These are phyloP conservation scores for Sarcodon aspratus DNA, from an alignment of 768 basidiomycete genomes.

Conservation along the genomic window DNA sequence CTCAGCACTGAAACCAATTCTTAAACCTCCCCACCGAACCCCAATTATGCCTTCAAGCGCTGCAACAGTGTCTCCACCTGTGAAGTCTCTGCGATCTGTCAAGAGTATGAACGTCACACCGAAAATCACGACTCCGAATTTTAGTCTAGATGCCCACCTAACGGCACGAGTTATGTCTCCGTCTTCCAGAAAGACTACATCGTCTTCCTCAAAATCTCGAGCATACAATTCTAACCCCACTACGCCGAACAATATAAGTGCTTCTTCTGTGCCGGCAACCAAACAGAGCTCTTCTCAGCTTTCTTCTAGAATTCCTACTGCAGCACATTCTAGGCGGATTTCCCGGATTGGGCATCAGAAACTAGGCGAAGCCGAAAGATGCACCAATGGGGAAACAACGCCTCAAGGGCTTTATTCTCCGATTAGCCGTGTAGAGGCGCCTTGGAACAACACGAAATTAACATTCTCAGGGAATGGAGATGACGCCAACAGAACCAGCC, in stretches of 20 bases:
- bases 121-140: neutral
- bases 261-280: neutral
- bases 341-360: too few relatives aligned
- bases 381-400: too few relatives aligned
- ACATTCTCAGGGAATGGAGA: too few relatives aligned
- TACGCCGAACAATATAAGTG: neutral
- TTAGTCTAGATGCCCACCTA: neutral
- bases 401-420: too few relatives aligned
- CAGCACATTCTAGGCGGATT: too few relatives aligned
- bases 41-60: neutral
- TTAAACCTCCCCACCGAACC: constrained; percentile 3
- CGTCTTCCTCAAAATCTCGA: neutral
- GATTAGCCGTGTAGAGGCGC: too few relatives aligned
- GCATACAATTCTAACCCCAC: neutral
- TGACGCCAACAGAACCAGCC: too few relatives aligned
- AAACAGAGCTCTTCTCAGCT: neutral
- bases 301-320: too few relatives aligned
- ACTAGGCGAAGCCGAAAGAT: too few relatives aligned
- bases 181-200: neutral
- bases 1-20: neutral
- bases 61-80: neutral
- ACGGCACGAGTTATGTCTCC: neutral
- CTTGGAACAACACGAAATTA: too few relatives aligned
- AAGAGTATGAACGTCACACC: neutral
- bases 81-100: constrained; percentile 1